phyloP scores from a whole-genome alignment of 305 asterid species.

The Solanum hybrid region DNA sequence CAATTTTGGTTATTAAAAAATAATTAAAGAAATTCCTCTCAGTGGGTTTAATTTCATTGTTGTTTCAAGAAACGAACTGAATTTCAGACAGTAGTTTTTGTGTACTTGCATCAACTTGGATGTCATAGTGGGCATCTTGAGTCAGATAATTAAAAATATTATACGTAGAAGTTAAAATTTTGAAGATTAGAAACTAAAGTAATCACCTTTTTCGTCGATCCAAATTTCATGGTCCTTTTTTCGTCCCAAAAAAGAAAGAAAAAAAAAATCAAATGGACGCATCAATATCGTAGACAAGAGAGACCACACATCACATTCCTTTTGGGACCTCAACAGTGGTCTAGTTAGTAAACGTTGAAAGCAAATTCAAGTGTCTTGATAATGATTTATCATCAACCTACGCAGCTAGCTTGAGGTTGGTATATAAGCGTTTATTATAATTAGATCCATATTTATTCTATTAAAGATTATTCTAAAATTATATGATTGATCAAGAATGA shows the following conservation, averaged over 20 bases:
- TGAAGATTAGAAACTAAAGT: not conserved
- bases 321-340: not conserved
- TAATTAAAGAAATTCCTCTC: not conserved
- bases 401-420: not conserved
- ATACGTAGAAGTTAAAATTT: not conserved
- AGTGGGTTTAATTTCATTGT: not conserved
- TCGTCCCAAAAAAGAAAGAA: not conserved
- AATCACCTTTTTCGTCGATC: rapidly evolving
- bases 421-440: not conserved
- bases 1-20: not conserved
- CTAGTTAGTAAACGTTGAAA: not conserved
- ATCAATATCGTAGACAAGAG: not conserved
- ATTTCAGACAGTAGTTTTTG: not conserved
- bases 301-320: not conserved
- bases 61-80: not conserved
- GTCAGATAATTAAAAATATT: not conserved
- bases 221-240: not conserved
- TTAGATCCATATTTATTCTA: not conserved
- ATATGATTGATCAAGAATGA: not conserved
- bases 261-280: not conserved
- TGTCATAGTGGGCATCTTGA: not conserved
- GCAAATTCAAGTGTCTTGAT: not conserved
- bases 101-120: not conserved
- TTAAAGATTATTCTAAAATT: not conserved
- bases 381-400: not conserved